phyloP scores from a whole-genome alignment of 345 rosid species.

The Moringa oleifera region DNA sequence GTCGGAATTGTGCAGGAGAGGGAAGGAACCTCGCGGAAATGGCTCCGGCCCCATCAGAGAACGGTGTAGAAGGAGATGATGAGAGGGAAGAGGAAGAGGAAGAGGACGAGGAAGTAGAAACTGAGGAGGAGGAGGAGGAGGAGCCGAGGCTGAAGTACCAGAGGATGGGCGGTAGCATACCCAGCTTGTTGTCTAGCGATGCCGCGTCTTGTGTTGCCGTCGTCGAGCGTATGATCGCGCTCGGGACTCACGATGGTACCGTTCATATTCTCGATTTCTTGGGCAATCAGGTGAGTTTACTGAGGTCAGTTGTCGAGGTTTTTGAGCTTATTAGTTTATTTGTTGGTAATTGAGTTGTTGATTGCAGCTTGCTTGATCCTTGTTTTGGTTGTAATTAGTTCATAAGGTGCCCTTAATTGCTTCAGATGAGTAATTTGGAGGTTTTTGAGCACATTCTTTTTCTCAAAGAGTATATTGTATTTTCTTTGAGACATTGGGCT shows the following conservation, averaged over 20 bases:
- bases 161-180: slow-evolving; percentile 94
- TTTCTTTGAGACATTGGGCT: background rate
- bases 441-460: background rate
- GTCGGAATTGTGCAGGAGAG: background rate
- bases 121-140: slow-evolving; percentile 69
- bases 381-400: background rate
- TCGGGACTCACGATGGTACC: slow-evolving; percentile 83
- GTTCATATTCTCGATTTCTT: slow-evolving; percentile 94
- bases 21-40: slow-evolving; percentile 18
- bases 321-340: background rate
- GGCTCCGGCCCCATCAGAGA: slow-evolving; percentile 82
- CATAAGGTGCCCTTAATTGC: background rate
- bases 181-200: slow-evolving; percentile 69
- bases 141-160: slow-evolving; percentile 97
- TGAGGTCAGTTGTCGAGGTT: background rate
- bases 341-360: background rate
- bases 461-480: no score
- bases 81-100: slow-evolving; percentile 70
- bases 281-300: slow-evolving; percentile 74
- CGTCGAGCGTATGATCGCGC: slow-evolving; percentile 96
- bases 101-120: slow-evolving; percentile 60
- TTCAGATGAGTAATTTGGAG: background rate
- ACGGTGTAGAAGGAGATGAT: slow-evolving; percentile 87
- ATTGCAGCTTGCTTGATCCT: background rate
- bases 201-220: slow-evolving; percentile 94